Base-by-base conservation (phyloP, 495 filamentous ascomycete species). In the Trichoderma asperelloides region DNA sequence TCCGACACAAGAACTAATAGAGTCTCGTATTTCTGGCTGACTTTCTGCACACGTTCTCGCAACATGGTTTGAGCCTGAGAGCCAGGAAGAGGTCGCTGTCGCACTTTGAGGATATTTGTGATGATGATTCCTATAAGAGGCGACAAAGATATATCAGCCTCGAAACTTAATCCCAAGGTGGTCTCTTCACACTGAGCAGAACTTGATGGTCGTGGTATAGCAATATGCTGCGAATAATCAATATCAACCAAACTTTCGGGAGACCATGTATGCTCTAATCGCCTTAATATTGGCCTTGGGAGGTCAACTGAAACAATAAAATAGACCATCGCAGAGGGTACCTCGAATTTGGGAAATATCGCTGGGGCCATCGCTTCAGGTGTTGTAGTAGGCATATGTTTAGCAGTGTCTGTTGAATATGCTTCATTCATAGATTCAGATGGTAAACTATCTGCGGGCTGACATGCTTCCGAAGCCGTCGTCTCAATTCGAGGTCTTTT, bases 1-100 rank as follows among this genome's bases (percentile, higher is more conserved):
- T 65, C 64, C 11, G 64, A 65, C 9, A 65, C 64, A 6, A 65
- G 41, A 18, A 65, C 64, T 40, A 65, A 11, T 7, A 65, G 64
- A 18, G 40, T 45, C n/a, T 65, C 64, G 21, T 65, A 65, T 18
- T 12, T 65, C 25, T 30, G 40, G n/a, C 39, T 27, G n/a, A 65
- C 64, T 27, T 49, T 30, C 25, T 43, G 40, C 8, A 65, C 40
- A n/a, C 64, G 64, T 28, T 65, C 39, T 23, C 64, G 64, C 16
- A 65, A 28, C 28, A 3, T 40, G 1, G 64, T 11, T 45, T 3
- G 25, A 30, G 23, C 0, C 27, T 65, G 37, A 16, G 39, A 43
- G n/a, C 41, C 39, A 23, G 64, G 64, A 1, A 65, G 64, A 27
- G 64, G 41, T 11, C 41, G 33, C 64, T 65, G 64, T 13, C 43